Percentiles rank a stretch among this genome's conserved stretches.
Conservation (phyloP, 257 asterid genomes). For the Orobanche coerulescens region DNA sequence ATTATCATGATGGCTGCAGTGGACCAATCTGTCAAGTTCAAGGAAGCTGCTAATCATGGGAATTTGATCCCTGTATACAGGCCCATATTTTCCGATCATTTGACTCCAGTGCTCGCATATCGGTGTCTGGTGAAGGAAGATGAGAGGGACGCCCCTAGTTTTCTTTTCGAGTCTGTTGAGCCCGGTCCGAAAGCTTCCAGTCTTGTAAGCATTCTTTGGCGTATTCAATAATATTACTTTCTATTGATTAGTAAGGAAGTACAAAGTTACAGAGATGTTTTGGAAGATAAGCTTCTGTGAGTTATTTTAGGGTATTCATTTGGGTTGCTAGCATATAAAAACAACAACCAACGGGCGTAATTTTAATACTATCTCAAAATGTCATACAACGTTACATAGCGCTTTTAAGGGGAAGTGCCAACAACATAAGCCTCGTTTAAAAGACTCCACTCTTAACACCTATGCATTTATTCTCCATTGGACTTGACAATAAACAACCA, state of each 20-base stretch:
- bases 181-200: constrained; percentile 70
- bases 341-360: no score
- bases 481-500: no score
- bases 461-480: no score
- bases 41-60: constrained; percentile 82
- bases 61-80: constrained; percentile 77
- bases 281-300: neutral
- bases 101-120: constrained; percentile 92
- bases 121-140: constrained; percentile 92
- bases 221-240: constrained; percentile 2
- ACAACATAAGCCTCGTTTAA: no score
- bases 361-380: no score
- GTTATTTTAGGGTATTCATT: constrained; percentile 7
- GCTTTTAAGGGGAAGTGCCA: no score
- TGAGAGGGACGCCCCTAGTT: constrained; percentile 96
- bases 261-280: neutral
- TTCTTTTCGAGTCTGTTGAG: constrained; percentile 84
- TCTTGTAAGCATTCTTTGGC: constrained; percentile 44
- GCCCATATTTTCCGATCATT: constrained; percentile 78
- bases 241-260: constrained; percentile 5
- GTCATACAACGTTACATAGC: no score
- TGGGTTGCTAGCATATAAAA: neutral
- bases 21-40: constrained; percentile 66
- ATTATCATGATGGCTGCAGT: constrained; percentile 32
- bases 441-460: no score